phyloP scores from a whole-genome alignment of 2,329 filamentous ascomycete species.

The Mariannaea elegans region DNA sequence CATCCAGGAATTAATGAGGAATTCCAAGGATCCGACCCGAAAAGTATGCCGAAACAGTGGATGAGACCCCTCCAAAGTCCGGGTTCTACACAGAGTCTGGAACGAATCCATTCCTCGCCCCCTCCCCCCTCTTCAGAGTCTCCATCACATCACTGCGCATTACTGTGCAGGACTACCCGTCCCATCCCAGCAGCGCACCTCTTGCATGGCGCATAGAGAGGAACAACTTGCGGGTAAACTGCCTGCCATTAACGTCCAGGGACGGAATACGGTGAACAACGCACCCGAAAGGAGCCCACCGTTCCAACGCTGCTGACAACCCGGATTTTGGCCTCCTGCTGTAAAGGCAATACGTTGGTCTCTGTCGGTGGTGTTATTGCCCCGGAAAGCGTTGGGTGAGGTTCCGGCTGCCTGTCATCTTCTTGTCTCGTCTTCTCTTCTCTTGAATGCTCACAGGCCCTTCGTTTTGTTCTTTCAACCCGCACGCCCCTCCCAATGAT shows the following conservation, averaged over 20 bases:
- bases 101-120: neutral
- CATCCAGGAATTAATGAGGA: neutral
- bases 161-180: neutral
- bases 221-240: neutral
- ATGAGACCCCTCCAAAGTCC: constrained; percentile 12
- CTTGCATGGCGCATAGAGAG: neutral
- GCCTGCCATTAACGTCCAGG: constrained; percentile 16
- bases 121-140: neutral
- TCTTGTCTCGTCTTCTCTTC: neutral
- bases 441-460: neutral
- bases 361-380: constrained; percentile 10
- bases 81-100: neutral
- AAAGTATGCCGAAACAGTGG: constrained; percentile 23
- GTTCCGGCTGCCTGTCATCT: neutral
- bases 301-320: neutral
- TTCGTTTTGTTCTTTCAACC: neutral
- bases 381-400: constrained; percentile 3
- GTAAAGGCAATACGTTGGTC: neutral
- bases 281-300: constrained; percentile 5
- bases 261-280: constrained; percentile 6
- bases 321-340: constrained; percentile 13
- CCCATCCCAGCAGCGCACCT: neutral
- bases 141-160: neutral
- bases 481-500: constrained; percentile 26
- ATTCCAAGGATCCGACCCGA: constrained; percentile 25